These are phyloP conservation scores for Diaporthe vexans DNA, from an alignment of 2,329 filamentous ascomycete genomes.

Conservation along the genomic window DNA sequence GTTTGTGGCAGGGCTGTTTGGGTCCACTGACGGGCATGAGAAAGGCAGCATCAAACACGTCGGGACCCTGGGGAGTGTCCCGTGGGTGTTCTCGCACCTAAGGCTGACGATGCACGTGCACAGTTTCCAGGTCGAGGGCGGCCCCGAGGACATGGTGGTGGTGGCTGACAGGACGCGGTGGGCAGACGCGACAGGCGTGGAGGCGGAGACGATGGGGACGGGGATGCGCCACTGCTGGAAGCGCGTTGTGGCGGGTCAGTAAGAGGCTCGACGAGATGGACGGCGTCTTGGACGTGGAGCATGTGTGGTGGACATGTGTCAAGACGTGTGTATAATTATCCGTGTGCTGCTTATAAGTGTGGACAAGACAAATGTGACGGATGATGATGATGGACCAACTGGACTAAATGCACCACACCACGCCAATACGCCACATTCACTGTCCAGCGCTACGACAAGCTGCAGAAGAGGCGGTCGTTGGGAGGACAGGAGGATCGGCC, in stretches of 20 bases:
- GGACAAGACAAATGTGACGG: too few species aligned
- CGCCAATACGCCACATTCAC: too few species aligned
- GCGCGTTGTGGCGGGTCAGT: slow-evolving; percentile 48
- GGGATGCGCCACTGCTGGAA: slow-evolving; percentile 72
- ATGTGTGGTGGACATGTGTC: too few species aligned
- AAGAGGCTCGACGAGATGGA: background rate
- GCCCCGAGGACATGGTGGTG: background rate
- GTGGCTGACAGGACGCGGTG: slow-evolving; percentile 49
- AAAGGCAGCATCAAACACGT: slow-evolving; percentile 49
- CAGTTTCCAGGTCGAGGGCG: slow-evolving; percentile 57
- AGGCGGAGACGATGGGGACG: slow-evolving; percentile 68
- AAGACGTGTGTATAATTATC: too few species aligned
- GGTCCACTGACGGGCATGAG: slow-evolving; percentile 34
- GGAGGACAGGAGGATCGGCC: background rate
- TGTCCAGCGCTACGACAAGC: background rate
- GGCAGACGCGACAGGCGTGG: slow-evolving; percentile 56
- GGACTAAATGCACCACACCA: too few species aligned
- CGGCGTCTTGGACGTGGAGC: background rate
- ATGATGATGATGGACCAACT: background rate
- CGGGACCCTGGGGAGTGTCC: slow-evolving; percentile 64
- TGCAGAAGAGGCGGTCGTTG: background rate
- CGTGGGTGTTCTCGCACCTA: slow-evolving; percentile 71
- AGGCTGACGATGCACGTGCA: slow-evolving; percentile 71
- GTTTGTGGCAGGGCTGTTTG: slow-evolving; percentile 51
- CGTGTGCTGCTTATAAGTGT: too few species aligned